A percentile compares a stretch with the other conserved stretches of the same genome.
phyloP scores from a whole-genome alignment of 2,329 filamentous ascomycete species.

The Talaromyces sp. region DNA sequence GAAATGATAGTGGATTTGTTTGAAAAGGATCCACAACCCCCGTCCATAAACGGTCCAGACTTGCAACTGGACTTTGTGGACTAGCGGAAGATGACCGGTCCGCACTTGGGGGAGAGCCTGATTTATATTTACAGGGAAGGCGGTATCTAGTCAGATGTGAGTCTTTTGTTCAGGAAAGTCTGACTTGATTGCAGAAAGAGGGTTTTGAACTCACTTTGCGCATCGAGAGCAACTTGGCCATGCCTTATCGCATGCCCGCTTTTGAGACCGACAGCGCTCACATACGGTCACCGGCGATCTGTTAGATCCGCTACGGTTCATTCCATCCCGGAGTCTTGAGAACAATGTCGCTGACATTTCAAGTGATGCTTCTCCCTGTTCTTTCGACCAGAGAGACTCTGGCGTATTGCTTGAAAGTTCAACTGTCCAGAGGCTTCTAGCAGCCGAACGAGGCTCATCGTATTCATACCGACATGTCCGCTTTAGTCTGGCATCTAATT shows the following conservation, averaged over 20 bases:
- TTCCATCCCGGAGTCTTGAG: neutral
- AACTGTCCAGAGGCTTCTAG: neutral
- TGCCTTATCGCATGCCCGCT: slow-evolving; percentile 4
- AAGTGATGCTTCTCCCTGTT: neutral
- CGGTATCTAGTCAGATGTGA: neutral
- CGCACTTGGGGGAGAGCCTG: neutral
- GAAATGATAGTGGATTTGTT: slow-evolving; percentile 1
- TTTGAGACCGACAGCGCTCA: slow-evolving; percentile 9
- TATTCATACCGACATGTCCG: neutral
- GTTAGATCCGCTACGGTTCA: neutral
- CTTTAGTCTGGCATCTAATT: neutral
- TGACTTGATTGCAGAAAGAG: neutral
- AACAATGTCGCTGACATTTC: neutral
- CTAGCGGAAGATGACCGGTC: neutral
- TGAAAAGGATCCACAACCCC: slow-evolving; percentile 3
- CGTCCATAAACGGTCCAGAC: neutral
- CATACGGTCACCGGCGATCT: slow-evolving; percentile 5
- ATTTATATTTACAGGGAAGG: neutral
- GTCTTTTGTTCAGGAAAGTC: neutral
- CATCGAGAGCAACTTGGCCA: slow-evolving; percentile 10
- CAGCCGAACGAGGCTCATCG: neutral
- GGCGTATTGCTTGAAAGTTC: neutral
- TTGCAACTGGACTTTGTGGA: neutral
- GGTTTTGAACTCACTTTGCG: neutral
- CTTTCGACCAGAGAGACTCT: neutral